A percentile compares a stretch with the other conserved stretches of the same genome.
Conservation (phyloP, 2,329 filamentous ascomycete genomes). For the Cercospora canescens region DNA sequence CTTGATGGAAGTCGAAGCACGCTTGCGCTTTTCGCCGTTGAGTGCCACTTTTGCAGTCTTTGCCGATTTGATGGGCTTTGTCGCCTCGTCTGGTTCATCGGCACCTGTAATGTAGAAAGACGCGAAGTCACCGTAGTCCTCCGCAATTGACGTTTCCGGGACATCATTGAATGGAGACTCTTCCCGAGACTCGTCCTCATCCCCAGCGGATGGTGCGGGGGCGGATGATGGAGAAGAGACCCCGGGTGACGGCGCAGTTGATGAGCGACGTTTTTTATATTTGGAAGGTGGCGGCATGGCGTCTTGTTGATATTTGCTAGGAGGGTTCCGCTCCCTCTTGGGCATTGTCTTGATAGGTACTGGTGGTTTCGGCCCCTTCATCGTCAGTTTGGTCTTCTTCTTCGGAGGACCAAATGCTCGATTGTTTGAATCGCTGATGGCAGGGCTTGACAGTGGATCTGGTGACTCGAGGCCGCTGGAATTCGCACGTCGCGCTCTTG, state of each 20-base stretch:
- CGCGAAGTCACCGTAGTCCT: slow-evolving; percentile 35
- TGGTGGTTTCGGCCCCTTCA: slow-evolving; percentile 23
- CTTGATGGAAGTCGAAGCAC: slow-evolving; percentile 4
- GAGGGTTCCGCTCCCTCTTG: slow-evolving; percentile 16
- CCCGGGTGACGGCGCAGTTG: slow-evolving; percentile 26
- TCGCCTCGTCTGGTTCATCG: slow-evolving; percentile 22
- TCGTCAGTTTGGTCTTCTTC: slow-evolving; percentile 29
- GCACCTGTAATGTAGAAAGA: slow-evolving; percentile 34
- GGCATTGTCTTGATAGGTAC: not conserved
- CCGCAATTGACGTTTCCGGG: slow-evolving; percentile 15
- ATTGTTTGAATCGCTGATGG: slow-evolving; percentile 16
- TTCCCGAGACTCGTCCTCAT: slow-evolving; percentile 14
- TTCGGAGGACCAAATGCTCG: slow-evolving; percentile 22
- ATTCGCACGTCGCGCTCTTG: slow-evolving; percentile 8
- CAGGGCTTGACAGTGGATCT: slow-evolving; percentile 1
- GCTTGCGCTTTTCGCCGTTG: slow-evolving; percentile 5
- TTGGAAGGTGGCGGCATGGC: slow-evolving; percentile 4
- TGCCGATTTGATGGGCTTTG: slow-evolving; percentile 5
- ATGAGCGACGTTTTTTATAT: slow-evolving; percentile 8
- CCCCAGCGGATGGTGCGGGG: slow-evolving; percentile 16
- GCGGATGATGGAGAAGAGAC: slow-evolving; percentile 28
- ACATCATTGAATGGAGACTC: slow-evolving; percentile 23
- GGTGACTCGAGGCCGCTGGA: not conserved
- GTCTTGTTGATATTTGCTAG: slow-evolving; percentile 23
- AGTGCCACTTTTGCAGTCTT: slow-evolving; percentile 2